Conservation (phyloP, 2,329 filamentous ascomycete genomes). For the Berkeleyomyces basicola region DNA sequence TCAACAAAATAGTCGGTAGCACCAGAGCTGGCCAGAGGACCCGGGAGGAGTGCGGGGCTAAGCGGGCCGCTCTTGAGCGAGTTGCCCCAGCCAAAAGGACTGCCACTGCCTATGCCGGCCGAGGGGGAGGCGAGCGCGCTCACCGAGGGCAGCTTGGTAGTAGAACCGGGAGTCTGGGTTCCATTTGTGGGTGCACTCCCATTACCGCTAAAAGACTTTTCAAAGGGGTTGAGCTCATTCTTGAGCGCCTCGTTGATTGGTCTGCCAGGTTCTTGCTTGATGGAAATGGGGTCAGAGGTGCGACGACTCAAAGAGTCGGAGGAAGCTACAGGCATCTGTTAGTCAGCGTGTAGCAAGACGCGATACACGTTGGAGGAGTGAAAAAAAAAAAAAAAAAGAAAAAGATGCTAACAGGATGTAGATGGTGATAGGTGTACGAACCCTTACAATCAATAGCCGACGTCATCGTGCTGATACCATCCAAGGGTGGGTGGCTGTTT, state of each 20-base stretch:
- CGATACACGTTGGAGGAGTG: neutral
- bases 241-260: conserved; percentile 29
- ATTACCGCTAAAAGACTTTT: conserved; percentile 68
- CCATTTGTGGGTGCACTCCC: conserved; percentile 17
- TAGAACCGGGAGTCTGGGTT: conserved; percentile 56
- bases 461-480: conserved; percentile 10
- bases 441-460: conserved; percentile 10
- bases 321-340: neutral
- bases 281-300: conserved; percentile 1
- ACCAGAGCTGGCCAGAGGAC: conserved; percentile 67
- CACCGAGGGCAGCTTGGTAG: conserved; percentile 71
- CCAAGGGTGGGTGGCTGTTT: neutral
- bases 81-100: conserved; percentile 25
- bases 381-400: neutral
- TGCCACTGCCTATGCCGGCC: conserved; percentile 23
- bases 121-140: conserved; percentile 83
- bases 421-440: conserved; percentile 1
- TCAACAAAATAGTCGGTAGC: conserved; percentile 77
- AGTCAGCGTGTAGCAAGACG: neutral
- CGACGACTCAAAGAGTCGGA: conserved; percentile 1
- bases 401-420: neutral
- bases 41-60: conserved; percentile 93
- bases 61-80: conserved; percentile 82
- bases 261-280: conserved; percentile 4
- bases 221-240: conserved; percentile 89